A percentile compares a stretch with the other conserved stretches of the same genome.
Evolutionary conservation across 208 protist genomes (phyloP).

Genomic region (Tritrichomonas foetus): DNA sequence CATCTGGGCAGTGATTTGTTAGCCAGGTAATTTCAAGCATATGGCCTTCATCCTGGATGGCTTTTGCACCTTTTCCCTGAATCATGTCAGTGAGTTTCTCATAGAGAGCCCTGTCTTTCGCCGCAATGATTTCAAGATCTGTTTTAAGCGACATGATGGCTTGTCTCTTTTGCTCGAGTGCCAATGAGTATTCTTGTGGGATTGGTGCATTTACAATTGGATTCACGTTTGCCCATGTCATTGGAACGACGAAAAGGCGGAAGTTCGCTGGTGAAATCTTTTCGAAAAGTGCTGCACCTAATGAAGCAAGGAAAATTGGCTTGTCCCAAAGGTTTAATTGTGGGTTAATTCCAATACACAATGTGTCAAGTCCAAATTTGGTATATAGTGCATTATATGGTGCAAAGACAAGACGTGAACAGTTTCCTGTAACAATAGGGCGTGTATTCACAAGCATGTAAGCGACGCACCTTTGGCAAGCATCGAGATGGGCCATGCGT

Average conservation of each 20-base stretch:
- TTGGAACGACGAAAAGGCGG: background rate
- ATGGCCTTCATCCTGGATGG: background rate
- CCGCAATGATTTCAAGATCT: background rate
- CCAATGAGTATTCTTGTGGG: background rate
- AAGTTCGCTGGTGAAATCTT: background rate
- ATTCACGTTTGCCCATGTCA: background rate
- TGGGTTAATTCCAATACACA: conserved; percentile 6
- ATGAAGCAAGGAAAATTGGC: background rate
- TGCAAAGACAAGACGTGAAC: background rate
- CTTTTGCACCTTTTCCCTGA: background rate
- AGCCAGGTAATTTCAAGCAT: background rate
- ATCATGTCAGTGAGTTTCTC: background rate
- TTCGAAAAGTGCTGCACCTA: background rate
- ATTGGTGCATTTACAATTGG: background rate
- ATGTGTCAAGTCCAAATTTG: background rate
- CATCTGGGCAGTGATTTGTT: too few species aligned
- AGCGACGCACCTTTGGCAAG: background rate
- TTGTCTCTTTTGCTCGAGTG: background rate
- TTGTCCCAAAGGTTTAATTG: background rate
- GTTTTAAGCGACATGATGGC: background rate
- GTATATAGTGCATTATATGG: conserved; percentile 33
- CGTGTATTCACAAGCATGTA: background rate
- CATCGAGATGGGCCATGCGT: conserved; percentile 3
- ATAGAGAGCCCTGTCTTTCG: background rate
- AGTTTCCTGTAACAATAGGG: conserved; percentile 24